A percentile compares a stretch with the other conserved stretches of the same genome.
Evolutionary conservation across 805 yeast species (phyloP).

Genomic region (Yamadazyma paraphyllophila): DNA sequence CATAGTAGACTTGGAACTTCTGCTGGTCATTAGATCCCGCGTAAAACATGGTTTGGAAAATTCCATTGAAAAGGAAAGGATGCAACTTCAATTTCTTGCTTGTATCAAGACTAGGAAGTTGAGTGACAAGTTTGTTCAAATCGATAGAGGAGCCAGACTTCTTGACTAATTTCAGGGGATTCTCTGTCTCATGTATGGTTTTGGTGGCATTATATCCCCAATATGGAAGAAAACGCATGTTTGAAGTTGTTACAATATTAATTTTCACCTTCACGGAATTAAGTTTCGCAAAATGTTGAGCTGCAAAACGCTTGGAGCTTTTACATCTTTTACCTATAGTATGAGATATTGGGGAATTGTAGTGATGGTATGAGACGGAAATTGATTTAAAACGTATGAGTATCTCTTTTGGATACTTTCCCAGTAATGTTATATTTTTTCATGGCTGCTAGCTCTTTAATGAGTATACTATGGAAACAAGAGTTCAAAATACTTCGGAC

Average conservation of each 20-base stretch:
- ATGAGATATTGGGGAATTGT: too few species aligned
- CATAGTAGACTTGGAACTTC: conserved; percentile 62
- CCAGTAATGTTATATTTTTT: too few species aligned
- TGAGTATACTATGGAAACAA: too few species aligned
- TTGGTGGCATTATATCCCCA: conserved; percentile 42
- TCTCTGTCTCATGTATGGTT: conserved; percentile 20
- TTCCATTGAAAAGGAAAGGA: conserved; percentile 68
- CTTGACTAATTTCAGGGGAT: conserved; percentile 5
- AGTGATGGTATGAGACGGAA: too few species aligned
- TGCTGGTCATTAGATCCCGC: conserved; percentile 52
- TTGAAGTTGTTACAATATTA: not conserved
- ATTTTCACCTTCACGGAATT: too few species aligned
- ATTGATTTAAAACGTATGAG: too few species aligned
- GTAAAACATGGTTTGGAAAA: conserved; percentile 74
- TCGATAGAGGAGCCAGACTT: not conserved
- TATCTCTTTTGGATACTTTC: too few species aligned
- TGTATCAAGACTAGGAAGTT: conserved; percentile 1
- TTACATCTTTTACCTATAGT: too few species aligned
- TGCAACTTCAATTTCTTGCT: conserved; percentile 47
- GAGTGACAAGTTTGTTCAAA: not conserved
- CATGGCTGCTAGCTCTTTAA: too few species aligned
- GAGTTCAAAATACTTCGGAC: too few species aligned
- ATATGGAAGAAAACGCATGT: conserved; percentile 15
- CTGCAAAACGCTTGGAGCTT: not conserved
- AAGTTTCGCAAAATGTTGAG: not conserved